Evolutionary conservation across 108 stramenopile genomes (phyloP), one percentile per base, ranked within the genome.

Genomic region (Fragilaria crotonensis): DNA sequence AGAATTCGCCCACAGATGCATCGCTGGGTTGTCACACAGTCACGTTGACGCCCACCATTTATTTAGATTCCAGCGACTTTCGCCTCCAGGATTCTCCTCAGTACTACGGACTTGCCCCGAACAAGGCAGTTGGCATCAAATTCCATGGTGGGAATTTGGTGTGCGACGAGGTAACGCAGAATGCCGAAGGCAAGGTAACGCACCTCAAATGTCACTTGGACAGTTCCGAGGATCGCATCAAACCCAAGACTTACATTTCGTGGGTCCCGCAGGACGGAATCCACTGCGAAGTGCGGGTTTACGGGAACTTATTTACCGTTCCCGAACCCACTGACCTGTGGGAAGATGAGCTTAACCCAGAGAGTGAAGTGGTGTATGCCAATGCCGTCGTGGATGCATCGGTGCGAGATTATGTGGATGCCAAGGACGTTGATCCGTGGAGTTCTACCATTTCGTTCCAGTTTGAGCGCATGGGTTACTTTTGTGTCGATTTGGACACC

Each of bases 381-480:
- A 67, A 83, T 17, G 85, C 84, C 46, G 66, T 94, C 18, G 60
- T 95, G 58, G 94, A 95, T 67, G 78, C 84, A 0, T 85, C 82
- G 59, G 80, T 89, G 7, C 56, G 57, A 44, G 61, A 66, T 14
- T 48, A 81, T 26, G 83, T 85, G 25, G 81, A 86, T 57, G 66
- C 62, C 33, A 59, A 54, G 31, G 44, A 74, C 25, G 59, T 85
- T 5, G 70, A 82, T 60, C 70, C 75, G 46, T 87, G 85, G 83
- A 68, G 73, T 30, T 84, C 83, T 63, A 89, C 85, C 66, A 49
- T 75, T 14, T 70, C 83, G 18, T 78, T 91, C 33, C 96, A 99
- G 70, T 93, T 99, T 59, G 97, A 98, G 69, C 89, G 97, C 21
- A 53, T 97, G 23, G 98, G 98, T 25, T 99, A 93, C 75, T 99